Base-by-base conservation (phyloP, 345 rosid genomes). In the Turritis glabra region DNA sequence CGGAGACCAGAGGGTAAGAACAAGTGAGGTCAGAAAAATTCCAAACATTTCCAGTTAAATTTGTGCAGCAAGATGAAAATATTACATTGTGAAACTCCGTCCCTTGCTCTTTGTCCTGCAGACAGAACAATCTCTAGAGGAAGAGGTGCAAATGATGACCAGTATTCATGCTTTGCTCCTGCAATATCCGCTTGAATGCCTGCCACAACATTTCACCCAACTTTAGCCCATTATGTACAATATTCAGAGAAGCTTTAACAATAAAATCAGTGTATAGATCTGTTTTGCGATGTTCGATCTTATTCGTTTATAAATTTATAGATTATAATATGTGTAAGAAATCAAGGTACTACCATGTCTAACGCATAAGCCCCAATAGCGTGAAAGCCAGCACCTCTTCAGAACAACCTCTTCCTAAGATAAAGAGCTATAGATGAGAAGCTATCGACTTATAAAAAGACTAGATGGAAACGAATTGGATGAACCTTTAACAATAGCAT, bases 311-410 rank as follows among this genome's bases (percentile, higher is more conserved):
- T 55, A 55, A 5, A 58, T 19, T 56, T 13, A 5, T 22, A 38
- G 32, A 60, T 23, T 37, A 22, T 40, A 59, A 22, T 18, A 38
- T 38, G 27, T 50, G 43, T 47, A 30, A 32, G 51, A 38, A 48
- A 35, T 59, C 22, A 29, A 65, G 25, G 18, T 17, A 71, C 60
- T 87, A 92, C 99, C 99, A 59, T 92, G 81, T 73, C 74, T 80
- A 48, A 86, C 87, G 55, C 94, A 90, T 82, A 90, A 82, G 76
- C 85, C 85, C 99, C 99, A 92, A 80, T 95, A 92, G 22, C 92
- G 91, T 74, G 99, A 97, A 82, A 95, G 97, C 99, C 99, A 95
- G 78, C 98, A 95, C 76, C 99, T 95, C 92, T 92, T 95, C 74
- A 95, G 61, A 68, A 90, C 91, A 66, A 95, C 92, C 77, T 95